Evolutionary conservation across 2,329 filamentous ascomycete species (phyloP), one percentile per base, ranked within the genome.

Genomic region (Rhytidhysteron rufulum): DNA sequence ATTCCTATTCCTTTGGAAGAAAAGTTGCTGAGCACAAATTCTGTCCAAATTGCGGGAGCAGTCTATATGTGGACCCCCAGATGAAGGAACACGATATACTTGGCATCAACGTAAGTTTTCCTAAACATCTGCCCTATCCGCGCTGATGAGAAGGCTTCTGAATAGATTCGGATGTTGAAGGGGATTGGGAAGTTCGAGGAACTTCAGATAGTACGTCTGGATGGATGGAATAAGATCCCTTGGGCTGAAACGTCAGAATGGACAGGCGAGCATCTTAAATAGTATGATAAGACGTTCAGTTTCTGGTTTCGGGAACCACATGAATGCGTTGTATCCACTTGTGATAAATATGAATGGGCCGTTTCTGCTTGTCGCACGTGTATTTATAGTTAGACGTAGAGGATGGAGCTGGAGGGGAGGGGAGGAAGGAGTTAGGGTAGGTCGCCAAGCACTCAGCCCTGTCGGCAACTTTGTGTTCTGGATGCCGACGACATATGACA

Each of bases 1-100:
- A 45, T 31, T 33, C 39, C 17, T 62, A 58, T 40, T 44, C 48
- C 0, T 62, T 61, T 45, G 57, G 57, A 2, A 24, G 13, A 1
- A 58, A 57, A 40, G 48, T 41, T 21, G 54, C 45, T 31, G 18
- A 51, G 32, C 58, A 62, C 36, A 53, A 46, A 41, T 62, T 61
- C 29, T 63, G 57, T 42, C 40, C 36, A 1, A 31, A 39, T 7
- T 63, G 59, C 45, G 55, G 56, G 21, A 58, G 55, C 24, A 49
- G 49, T 10, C 46, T 62, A 8, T 60, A 53, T 34, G 57, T 58
- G 22, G 56, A 57, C 42, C 50, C 57, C 4, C 48, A 47, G 32
- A 50, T 56, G 50, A 37, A 18, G 34, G 49, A 54, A 31, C 48
- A 46, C 37, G 56, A 61, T 44, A 31, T 62, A 10, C 13, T 59